phyloP scores from a whole-genome alignment of 2,329 filamentous ascomycete genomes.

The Alternaria triticina region DNA sequence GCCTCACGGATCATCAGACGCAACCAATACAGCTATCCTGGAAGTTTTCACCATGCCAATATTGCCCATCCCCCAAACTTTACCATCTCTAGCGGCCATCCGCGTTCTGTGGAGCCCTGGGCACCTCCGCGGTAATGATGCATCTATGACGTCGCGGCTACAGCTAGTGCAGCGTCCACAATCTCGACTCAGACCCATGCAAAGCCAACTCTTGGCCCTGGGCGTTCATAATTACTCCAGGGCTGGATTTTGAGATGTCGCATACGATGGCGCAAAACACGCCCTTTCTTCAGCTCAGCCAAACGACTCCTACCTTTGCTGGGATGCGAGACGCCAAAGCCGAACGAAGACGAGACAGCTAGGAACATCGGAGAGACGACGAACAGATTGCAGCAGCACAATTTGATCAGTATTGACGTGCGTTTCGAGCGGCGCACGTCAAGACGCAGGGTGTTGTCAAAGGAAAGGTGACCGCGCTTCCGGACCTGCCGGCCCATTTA shows the following conservation, averaged over 20 bases:
- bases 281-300: slow-evolving; percentile 25
- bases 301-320: slow-evolving; percentile 29
- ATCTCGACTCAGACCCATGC: background rate
- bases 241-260: slow-evolving; percentile 8
- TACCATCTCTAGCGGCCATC: background rate
- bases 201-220: background rate
- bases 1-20: background rate
- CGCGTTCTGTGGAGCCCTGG: background rate
- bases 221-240: background rate
- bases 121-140: slow-evolving; percentile 10
- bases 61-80: background rate
- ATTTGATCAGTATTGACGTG: slow-evolving; percentile 49
- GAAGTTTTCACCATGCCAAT: background rate
- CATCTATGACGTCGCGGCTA: slow-evolving; percentile 11
- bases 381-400: slow-evolving; percentile 50
- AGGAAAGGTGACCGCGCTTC: slow-evolving; percentile 17
- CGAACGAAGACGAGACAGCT: slow-evolving; percentile 43
- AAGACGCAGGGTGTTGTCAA: slow-evolving; percentile 31
- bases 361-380: slow-evolving; percentile 46
- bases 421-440: slow-evolving; percentile 47
- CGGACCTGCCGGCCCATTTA: slow-evolving; percentile 37
- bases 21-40: background rate
- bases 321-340: slow-evolving; percentile 44
- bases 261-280: slow-evolving; percentile 14
- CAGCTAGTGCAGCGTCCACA: background rate